phyloP scores from a whole-genome alignment of 164 flowering plant species.

The Macadamia tetraphylla region DNA sequence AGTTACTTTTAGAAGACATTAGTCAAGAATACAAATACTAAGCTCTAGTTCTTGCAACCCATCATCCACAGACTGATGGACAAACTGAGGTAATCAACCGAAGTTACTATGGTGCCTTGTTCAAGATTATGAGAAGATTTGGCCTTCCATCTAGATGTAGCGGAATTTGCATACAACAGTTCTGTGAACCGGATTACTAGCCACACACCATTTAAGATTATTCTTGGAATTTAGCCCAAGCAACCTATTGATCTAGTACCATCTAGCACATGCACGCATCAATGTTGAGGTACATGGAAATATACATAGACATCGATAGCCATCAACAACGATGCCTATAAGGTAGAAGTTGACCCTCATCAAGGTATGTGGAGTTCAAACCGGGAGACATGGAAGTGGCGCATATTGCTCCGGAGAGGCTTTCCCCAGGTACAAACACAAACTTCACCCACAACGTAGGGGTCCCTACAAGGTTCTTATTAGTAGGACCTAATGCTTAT shows the following conservation, averaged over 20 bases:
- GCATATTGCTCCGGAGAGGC: background rate
- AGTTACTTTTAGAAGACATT: slow-evolving; percentile 2
- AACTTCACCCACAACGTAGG: too few relatives aligned
- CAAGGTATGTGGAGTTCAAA: background rate
- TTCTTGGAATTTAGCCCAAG: background rate
- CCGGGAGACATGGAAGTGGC: background rate
- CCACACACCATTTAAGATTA: slow-evolving; percentile 1
- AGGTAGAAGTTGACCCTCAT: background rate
- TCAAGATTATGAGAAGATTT: background rate
- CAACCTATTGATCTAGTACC: slow-evolving; percentile 5
- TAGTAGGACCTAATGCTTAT: too few relatives aligned
- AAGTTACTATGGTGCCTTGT: background rate
- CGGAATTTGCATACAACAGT: slow-evolving; percentile 12
- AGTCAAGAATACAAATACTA: background rate
- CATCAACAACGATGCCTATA: background rate
- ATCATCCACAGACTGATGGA: background rate
- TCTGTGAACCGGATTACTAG: slow-evolving; percentile 6
- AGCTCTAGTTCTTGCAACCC: background rate
- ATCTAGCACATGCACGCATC: background rate
- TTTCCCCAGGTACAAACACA: too few relatives aligned
- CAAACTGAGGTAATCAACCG: slow-evolving; percentile 7
- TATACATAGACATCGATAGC: background rate
- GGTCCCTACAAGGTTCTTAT: too few relatives aligned
- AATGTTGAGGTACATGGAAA: background rate
- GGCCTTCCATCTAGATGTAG: background rate